Evolutionary conservation across 306 rosid genomes (phyloP).

Genomic region (Ceratonia siliqua): DNA sequence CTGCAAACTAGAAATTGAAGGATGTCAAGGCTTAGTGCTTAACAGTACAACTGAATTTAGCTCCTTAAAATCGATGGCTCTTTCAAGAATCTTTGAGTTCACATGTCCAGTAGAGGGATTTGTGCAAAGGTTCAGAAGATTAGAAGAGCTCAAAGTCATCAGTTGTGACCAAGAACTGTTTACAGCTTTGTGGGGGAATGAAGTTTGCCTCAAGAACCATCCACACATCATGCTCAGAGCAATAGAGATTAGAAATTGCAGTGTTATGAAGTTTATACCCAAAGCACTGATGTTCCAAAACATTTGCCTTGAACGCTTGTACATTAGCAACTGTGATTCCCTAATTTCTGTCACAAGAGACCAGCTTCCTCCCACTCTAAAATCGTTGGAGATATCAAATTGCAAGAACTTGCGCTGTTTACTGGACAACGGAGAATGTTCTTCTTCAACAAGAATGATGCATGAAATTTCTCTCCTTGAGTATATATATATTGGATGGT

Average conservation of each 20-base stretch:
- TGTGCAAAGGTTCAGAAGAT: not conserved
- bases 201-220: not conserved
- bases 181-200: not conserved
- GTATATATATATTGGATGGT: not conserved
- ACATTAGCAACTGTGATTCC: constrained; percentile 1
- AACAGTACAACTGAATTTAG: not conserved
- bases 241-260: constrained; percentile 14
- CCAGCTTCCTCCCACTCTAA: constrained; percentile 16
- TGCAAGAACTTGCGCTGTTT: constrained; percentile 23
- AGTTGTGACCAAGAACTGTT: not conserved
- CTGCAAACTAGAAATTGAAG: constrained; percentile 19
- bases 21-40: not conserved
- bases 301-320: not conserved
- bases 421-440: constrained; percentile 7
- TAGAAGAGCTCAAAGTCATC: constrained; percentile 7
- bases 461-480: constrained; percentile 8
- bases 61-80: constrained; percentile 6
- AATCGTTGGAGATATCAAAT: constrained; percentile 15
- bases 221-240: constrained; percentile 20
- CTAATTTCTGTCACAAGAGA: constrained; percentile 8
- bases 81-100: constrained; percentile 7
- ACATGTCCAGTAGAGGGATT: not conserved
- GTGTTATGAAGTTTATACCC: constrained; percentile 1
- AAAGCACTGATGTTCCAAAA: not conserved
- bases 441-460: not conserved